phyloP scores from a whole-genome alignment of 805 yeast species.

The Scheffersomyces amazonensis region DNA sequence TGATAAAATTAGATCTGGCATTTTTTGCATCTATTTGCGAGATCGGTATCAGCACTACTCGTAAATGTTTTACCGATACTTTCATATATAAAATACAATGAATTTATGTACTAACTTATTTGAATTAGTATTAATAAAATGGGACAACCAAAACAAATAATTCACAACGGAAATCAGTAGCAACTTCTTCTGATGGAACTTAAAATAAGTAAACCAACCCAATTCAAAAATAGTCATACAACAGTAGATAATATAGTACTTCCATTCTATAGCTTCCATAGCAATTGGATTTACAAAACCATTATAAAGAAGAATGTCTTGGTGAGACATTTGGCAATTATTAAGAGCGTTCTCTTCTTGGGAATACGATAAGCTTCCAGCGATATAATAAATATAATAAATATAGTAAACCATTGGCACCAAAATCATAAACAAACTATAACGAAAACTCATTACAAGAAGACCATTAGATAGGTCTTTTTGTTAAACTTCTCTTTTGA shows the following conservation, averaged over 20 bases:
- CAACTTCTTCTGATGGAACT: conserved; percentile 45
- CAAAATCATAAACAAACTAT: conserved; percentile 18
- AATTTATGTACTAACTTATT: too few relatives aligned
- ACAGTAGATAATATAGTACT: conserved; percentile 41
- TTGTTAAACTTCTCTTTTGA: conserved; percentile 13
- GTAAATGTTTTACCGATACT: too few relatives aligned
- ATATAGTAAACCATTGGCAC: too few relatives aligned
- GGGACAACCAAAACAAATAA: too few relatives aligned
- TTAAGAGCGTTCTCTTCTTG: conserved; percentile 41
- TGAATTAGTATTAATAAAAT: too few relatives aligned
- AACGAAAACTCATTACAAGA: conserved; percentile 21
- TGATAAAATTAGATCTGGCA: too few relatives aligned
- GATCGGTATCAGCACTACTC: too few relatives aligned
- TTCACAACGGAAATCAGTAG: conserved; percentile 36
- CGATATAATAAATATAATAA: conserved; percentile 41
- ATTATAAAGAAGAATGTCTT: conserved; percentile 20
- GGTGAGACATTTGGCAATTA: conserved; percentile 20
- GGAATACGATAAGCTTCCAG: conserved; percentile 38
- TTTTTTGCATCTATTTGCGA: too few relatives aligned
- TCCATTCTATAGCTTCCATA: conserved; percentile 40
- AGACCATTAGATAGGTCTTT: conserved; percentile 15
- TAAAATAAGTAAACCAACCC: conserved; percentile 26
- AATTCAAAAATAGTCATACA: conserved; percentile 26
- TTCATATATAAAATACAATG: too few relatives aligned
- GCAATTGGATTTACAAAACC: conserved; percentile 35